Evolutionary conservation across 306 rosid species (phyloP).

Genomic region (Prinsepia uniflora): DNA sequence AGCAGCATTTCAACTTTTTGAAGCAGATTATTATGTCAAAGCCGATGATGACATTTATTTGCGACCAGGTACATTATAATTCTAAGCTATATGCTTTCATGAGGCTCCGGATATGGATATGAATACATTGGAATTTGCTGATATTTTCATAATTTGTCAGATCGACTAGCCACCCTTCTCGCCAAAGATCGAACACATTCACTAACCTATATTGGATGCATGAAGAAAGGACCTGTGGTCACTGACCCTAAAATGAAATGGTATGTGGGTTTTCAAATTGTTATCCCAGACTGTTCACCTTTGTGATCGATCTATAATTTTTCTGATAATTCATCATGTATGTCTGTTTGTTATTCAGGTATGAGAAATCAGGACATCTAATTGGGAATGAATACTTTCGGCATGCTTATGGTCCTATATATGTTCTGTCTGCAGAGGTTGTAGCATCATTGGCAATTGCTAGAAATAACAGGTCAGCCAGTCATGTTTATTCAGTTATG

Average conservation of each 20-base stretch:
- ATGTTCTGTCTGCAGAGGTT: conserved; percentile 37
- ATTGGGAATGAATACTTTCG: conserved; percentile 32
- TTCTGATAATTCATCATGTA: conserved; percentile 15
- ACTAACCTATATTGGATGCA: conserved; percentile 41
- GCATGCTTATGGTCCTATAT: conserved; percentile 41
- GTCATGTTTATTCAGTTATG: not conserved
- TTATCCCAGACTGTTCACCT: not conserved
- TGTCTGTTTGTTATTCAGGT: conserved; percentile 19
- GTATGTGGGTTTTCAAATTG: conserved; percentile 12
- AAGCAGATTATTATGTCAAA: conserved; percentile 44
- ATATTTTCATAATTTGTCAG: conserved; percentile 23
- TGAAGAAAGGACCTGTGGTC: conserved; percentile 44
- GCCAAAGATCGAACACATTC: conserved; percentile 34
- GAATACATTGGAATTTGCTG: not conserved
- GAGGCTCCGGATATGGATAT: not conserved
- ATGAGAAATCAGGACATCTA: conserved; percentile 37
- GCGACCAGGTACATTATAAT: conserved; percentile 33
- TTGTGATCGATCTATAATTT: not conserved
- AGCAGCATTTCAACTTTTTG: conserved; percentile 32
- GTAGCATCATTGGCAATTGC: conserved; percentile 33
- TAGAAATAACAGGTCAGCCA: conserved; percentile 33
- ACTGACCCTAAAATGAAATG: conserved; percentile 35
- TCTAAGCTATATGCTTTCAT: not conserved
- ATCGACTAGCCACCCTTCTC: conserved; percentile 35
- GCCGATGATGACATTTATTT: conserved; percentile 36